A percentile compares a stretch with the other conserved stretches of the same genome.
Evolutionary conservation across 371 early-diverging fungal species (phyloP).

Genomic region (Mucor circinelloides): DNA sequence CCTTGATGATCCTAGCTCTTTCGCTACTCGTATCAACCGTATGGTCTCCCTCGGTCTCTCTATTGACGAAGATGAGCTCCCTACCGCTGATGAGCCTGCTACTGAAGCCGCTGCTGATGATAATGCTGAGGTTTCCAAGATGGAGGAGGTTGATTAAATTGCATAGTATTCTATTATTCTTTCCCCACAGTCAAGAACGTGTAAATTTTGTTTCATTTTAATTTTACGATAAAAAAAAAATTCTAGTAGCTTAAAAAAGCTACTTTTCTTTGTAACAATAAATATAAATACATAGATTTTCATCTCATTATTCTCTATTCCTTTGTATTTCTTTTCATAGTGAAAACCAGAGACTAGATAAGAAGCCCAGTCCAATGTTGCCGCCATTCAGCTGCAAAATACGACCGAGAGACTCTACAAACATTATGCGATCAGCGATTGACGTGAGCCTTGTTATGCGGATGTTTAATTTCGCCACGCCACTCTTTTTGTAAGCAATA

Average conservation of each 20-base stretch:
- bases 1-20: slow-evolving; percentile 92
- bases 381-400: too few species aligned
- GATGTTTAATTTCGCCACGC: too few species aligned
- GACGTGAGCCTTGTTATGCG: too few species aligned
- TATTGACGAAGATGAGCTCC: slow-evolving; percentile 81
- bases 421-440: too few species aligned
- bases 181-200: neutral
- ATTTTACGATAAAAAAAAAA: slow-evolving; percentile 2
- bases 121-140: slow-evolving; percentile 83
- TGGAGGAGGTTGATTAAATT: slow-evolving; percentile 97
- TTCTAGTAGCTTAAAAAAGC: neutral
- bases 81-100: slow-evolving; percentile 48
- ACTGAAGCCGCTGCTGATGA: slow-evolving; percentile 60
- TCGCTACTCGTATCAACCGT: slow-evolving; percentile 95
- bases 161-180: neutral
- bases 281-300: slow-evolving; percentile 4
- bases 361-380: too few species aligned
- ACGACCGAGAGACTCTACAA: too few species aligned
- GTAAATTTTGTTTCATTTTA: slow-evolving; percentile 4
- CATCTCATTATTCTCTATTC: neutral
- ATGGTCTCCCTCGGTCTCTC: slow-evolving; percentile 97
- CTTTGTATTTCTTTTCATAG: too few species aligned
- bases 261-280: slow-evolving; percentile 6
- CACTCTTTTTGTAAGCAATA: too few species aligned
- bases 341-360: too few species aligned